Evolutionary conservation across 805 yeast genomes (phyloP), one percentile per base, ranked within the genome.

Genomic region (Lipomyces orientalis): DNA sequence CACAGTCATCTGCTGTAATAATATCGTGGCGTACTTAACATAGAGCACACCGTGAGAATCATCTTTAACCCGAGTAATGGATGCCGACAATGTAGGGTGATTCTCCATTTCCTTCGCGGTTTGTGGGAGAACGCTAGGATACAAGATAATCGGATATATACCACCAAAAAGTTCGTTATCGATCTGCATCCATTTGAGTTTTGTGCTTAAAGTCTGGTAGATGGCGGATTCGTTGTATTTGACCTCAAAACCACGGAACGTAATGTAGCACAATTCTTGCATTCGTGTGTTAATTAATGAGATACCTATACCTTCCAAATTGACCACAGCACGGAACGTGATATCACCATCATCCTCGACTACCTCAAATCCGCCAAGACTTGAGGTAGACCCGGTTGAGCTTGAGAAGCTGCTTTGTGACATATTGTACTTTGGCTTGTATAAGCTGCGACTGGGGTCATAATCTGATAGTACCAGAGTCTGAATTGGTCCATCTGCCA

Each of bases 401-500:
- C 63, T 33, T 1, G 71, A 51, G 31, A 67, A 49, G 49, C 70
- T 69, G 19, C 69, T 35, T 54, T 64, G 70, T 9, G 77, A 71
- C 16, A 68, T 54, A 37, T 69, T 71, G 46, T 43, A 60, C n/a
- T 65, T 68, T 60, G 88, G 75, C 75, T 90, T 90, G 76, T 92
- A 92, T 76, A 91, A 78, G 76, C 97, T 90, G 5, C 86, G 83
- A 1, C 88, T 85, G 6, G 93, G 89, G 73, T 91, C 95, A 75
- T 91, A 91, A 64, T 90, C 88, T 0, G 97, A 85, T 2, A 95
- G 89, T 4, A 92, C 89, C 70, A 95, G 83, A 0, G 97, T 89
- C 78, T 92, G 97, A 0, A 93, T 88, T 0, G 97, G 97, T 0
- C 98, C 99, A 81, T 95, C 98, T 0, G 98, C 98, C 54, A 92